Base-by-base conservation (phyloP, 2,329 filamentous ascomycete species). In the Exserohilum turcica region DNA sequence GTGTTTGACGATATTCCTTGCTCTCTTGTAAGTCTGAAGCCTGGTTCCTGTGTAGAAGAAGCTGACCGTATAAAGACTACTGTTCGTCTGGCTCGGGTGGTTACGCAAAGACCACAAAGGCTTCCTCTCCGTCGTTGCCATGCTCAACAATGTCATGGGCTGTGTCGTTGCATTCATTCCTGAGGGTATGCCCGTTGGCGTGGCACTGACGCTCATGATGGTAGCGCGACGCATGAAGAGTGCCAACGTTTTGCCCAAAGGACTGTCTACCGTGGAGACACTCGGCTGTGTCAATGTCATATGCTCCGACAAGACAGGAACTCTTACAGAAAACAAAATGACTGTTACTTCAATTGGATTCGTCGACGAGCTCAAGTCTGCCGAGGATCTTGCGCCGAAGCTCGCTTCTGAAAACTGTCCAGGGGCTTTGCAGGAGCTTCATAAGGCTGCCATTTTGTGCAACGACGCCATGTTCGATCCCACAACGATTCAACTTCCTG, bases 301-400 rank as follows among this genome's bases (percentile, higher is more conserved):
- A 13, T 40, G 38, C n/a, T 40, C 38, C 24, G 38, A 40, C n/a
- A 40, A 40, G 24, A 40, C 38, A 2, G 38, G 38, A 7, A 40
- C 38, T 16, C n/a, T 40, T 13, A 40, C 38, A 7, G 38, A 40
- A n/a, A 40, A 40, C 38, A 40, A 40, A n/a, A 40, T 40, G 38
- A 40, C 38, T 18, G 38, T 40, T 13, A 40, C 38, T 40, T 40
- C 38, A 3, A 24, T 40, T 15, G 38, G 38, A 27, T 40, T 40
- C 9, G 19, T 40, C 7, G 38, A 40, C n/a, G 38, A 40, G 38
- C 38, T 40, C n/a, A 40, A 40, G 38, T 15, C 38, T 5, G 38
- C 21, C 3, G 21, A 40, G 4, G 38, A 40, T 6, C 38, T 40
- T 40, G 16, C 24, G 38, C 24, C 38, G 16, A 13, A 28, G n/a